Conservation (phyloP, 176 grass and related monocot species). For the Carex parvula region DNA sequence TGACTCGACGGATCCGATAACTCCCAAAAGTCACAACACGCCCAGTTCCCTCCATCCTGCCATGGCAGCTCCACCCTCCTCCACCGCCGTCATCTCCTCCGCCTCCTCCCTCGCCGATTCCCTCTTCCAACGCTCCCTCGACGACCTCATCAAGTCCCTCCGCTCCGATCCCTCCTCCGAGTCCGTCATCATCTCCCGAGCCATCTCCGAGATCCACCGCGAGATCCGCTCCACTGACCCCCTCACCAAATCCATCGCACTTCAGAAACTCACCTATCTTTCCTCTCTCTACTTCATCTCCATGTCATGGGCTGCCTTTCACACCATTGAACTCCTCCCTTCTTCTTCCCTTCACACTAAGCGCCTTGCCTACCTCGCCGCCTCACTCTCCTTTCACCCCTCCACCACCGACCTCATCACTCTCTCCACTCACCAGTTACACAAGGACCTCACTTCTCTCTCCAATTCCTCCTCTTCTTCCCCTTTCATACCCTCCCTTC, state of each 20-base stretch:
- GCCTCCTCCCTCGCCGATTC: slow-evolving; percentile 54
- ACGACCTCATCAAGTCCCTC: slow-evolving; percentile 75
- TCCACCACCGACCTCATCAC: slow-evolving; percentile 70
- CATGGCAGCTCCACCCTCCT: slow-evolving; percentile 39
- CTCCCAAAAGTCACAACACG: slow-evolving; percentile 9
- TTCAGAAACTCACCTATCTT: slow-evolving; percentile 91
- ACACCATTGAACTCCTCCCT: slow-evolving; percentile 81
- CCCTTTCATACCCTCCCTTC: slow-evolving; percentile 46
- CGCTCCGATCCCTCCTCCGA: slow-evolving; percentile 51
- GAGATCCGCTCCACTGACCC: slow-evolving; percentile 75
- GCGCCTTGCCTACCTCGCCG: slow-evolving; percentile 78
- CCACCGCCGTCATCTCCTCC: neutral
- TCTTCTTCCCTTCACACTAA: slow-evolving; percentile 50
- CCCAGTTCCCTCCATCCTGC: neutral
- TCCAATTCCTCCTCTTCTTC: slow-evolving; percentile 33
- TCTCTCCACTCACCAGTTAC: slow-evolving; percentile 75
- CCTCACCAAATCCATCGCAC: slow-evolving; percentile 52
- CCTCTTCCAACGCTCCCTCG: slow-evolving; percentile 81
- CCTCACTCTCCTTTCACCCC: slow-evolving; percentile 72
- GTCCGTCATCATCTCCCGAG: slow-evolving; percentile 38
- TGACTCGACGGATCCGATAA: neutral
- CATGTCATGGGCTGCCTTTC: slow-evolving; percentile 66
- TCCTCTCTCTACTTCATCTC: slow-evolving; percentile 57
- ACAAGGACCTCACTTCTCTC: slow-evolving; percentile 66
- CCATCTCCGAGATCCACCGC: slow-evolving; percentile 79